Evolutionary conservation across 2,329 filamentous ascomycete genomes (phyloP).

Genomic region (Clonostachys solani): DNA sequence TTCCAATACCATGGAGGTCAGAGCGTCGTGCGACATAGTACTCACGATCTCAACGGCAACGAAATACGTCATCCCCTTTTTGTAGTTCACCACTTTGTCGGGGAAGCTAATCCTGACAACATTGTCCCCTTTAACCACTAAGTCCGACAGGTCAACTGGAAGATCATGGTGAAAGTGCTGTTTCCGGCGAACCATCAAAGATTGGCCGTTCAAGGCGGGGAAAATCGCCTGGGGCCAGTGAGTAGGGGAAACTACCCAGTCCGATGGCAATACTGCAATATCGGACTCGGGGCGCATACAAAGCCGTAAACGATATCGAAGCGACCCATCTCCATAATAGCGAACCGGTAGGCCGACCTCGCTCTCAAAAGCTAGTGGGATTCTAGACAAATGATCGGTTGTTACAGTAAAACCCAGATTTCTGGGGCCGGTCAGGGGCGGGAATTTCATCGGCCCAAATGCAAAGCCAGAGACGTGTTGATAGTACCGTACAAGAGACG

Average conservation of each 20-base stretch:
- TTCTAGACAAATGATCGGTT: slow-evolving; percentile 20
- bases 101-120: slow-evolving; percentile 47
- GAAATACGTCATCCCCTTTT: slow-evolving; percentile 33
- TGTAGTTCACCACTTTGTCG: slow-evolving; percentile 15
- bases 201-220: slow-evolving; percentile 59
- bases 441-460: slow-evolving; percentile 35
- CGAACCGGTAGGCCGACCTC: slow-evolving; percentile 25
- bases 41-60: slow-evolving; percentile 69
- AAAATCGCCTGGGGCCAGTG: slow-evolving; percentile 70
- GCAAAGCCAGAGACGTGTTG: slow-evolving; percentile 51
- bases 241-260: slow-evolving; percentile 62
- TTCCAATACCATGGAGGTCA: slow-evolving; percentile 32
- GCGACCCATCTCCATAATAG: slow-evolving; percentile 43
- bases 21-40: slow-evolving; percentile 39
- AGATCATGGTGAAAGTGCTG: slow-evolving; percentile 71
- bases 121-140: slow-evolving; percentile 57
- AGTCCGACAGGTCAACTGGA: slow-evolving; percentile 68
- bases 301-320: slow-evolving; percentile 67
- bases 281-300: slow-evolving; percentile 25
- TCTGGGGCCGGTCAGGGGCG: slow-evolving; percentile 28
- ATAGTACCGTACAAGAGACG: slow-evolving; percentile 32
- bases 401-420: slow-evolving; percentile 42
- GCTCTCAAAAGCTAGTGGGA: slow-evolving; percentile 23
- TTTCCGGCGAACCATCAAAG: slow-evolving; percentile 59
- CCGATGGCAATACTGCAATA: slow-evolving; percentile 28